Percentiles rank a stretch among this genome's conserved stretches.
Conservation (phyloP, 176 grass and related monocot genomes). For the Elymus sibiricus region DNA sequence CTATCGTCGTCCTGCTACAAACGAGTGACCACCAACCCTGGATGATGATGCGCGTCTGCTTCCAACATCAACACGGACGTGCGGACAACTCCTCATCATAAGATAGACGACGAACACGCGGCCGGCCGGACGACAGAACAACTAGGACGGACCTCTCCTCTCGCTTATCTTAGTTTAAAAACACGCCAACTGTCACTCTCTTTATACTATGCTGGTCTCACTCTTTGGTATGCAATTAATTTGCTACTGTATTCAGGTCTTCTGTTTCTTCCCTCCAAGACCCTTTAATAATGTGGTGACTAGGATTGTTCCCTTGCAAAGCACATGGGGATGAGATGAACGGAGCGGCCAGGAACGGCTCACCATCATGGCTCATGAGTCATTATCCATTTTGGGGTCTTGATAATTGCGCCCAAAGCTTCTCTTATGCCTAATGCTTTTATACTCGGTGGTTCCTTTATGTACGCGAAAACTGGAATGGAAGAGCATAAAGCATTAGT, state of each 20-base stretch:
- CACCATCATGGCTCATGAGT: background rate
- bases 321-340: slow-evolving; percentile 18
- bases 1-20: no score
- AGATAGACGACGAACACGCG: no score
- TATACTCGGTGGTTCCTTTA: background rate
- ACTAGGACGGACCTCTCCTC: no score
- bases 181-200: no score
- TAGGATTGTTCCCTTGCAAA: slow-evolving; percentile 9
- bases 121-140: no score
- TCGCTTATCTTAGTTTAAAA: no score
- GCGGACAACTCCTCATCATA: no score
- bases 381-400: background rate
- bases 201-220: no score
- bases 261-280: background rate
- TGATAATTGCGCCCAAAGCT: background rate
- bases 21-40: no score
- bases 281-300: background rate
- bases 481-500: background rate
- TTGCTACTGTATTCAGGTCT: background rate
- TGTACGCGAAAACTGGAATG: background rate
- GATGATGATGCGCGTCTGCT: no score
- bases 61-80: no score
- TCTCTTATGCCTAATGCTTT: background rate
- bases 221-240: no score
- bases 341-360: background rate